Evolutionary conservation across 2,329 filamentous ascomycete species (phyloP), one percentile per base, ranked within the genome.

Genomic region (Ophiocordyceps camponoti-saundersi): DNA sequence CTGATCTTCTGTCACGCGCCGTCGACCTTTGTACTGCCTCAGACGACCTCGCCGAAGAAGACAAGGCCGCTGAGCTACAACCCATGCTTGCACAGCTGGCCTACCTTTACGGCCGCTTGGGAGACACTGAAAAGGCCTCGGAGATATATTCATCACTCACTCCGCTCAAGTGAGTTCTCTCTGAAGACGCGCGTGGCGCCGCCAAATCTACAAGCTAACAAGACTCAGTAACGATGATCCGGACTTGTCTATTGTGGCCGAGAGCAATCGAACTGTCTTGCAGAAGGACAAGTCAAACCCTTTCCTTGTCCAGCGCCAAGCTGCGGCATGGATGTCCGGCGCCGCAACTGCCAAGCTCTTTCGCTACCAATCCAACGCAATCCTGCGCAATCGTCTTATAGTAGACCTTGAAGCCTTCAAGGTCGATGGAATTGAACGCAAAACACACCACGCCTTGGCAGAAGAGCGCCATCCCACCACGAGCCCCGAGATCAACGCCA

Each of bases 31-130:
- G 85, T 58, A 78, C 83, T 58, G 75, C 75, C 5, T 73, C 82
- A 13, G 82, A 88, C 45, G 85, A 90, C 49, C 64, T 90, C 49
- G 72, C 69, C 18, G 78, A 85, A 6, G 80, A 82, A 46, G 85
- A 92, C 53, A 88, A 85, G 66, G 71, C 75, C 59, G 72, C 75
- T 0, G 85, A 93, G 62, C 65, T 88, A 52, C 67, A 85, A 29
- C 82, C 85, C 11, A 88, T 93, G 48, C 69, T 80, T 30, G 74
- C 85, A 22, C 86, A 92, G 61, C 80, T 86, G 56, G 73, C 83
- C 23, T 89, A 82, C 55, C 80, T 86, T 1, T 71, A 84, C 48
- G 73, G 75, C 2, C 77, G 74, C 52, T 61, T 84, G 50, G 84
- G 82, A 18, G 80, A 80, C 55, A 56, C 68, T 16, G 71, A 77